Evolutionary conservation across 139 green algal species (phyloP).

Genomic region (Parachlorella kessleri): DNA sequence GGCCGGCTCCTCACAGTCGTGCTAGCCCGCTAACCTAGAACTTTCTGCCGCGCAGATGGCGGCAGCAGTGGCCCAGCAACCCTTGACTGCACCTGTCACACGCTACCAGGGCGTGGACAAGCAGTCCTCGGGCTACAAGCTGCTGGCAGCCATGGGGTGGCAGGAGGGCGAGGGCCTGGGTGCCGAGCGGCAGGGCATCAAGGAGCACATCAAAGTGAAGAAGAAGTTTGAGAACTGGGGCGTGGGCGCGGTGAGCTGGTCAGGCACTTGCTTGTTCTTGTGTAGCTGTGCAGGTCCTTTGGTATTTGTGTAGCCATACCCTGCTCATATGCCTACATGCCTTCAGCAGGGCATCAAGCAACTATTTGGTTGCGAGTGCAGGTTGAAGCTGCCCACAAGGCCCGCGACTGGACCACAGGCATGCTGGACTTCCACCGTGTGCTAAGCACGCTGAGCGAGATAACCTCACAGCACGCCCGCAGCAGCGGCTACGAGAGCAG

Average conservation of each 20-base stretch:
- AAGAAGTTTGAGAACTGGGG: slow-evolving; percentile 83
- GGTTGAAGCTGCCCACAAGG: slow-evolving; percentile 51
- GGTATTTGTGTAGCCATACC: neutral
- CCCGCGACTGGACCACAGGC: slow-evolving; percentile 69
- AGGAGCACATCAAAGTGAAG: slow-evolving; percentile 83
- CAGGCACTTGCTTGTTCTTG: too few relatives aligned
- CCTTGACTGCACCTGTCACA: neutral
- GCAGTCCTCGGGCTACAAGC: slow-evolving; percentile 66
- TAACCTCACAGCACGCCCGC: slow-evolving; percentile 42
- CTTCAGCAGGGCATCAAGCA: too few relatives aligned
- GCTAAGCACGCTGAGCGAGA: slow-evolving; percentile 68
- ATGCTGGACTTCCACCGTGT: slow-evolving; percentile 79
- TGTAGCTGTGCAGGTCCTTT: neutral
- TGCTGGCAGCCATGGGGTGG: slow-evolving; percentile 83
- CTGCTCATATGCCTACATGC: neutral
- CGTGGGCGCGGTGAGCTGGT: slow-evolving; percentile 59
- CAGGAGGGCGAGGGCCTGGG: slow-evolving; percentile 85
- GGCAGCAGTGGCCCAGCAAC: neutral
- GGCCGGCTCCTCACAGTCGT: too few relatives aligned
- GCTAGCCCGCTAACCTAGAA: too few relatives aligned
- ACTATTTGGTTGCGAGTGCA: slow-evolving; percentile 33
- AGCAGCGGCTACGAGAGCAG: slow-evolving; percentile 17
- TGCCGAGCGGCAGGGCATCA: slow-evolving; percentile 81
- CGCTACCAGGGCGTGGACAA: slow-evolving; percentile 78
- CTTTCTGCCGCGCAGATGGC: neutral